Evolutionary conservation across 805 yeast genomes (phyloP).

Genomic region (Saccharomyces jurei): DNA sequence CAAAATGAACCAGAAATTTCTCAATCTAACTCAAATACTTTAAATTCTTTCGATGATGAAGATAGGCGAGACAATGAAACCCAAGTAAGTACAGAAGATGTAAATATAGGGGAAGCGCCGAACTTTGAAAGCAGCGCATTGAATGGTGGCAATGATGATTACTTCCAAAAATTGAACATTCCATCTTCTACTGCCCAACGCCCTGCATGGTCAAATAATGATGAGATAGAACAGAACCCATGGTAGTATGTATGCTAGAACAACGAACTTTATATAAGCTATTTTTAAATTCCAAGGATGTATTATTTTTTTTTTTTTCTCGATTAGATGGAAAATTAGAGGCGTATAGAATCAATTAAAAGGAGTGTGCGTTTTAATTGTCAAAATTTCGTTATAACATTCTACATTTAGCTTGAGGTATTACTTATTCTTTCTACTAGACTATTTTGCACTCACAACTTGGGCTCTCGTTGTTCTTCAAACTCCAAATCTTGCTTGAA

Average conservation of each 20-base stretch:
- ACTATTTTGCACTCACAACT: background rate
- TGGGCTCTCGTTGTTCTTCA: slow-evolving; percentile 1
- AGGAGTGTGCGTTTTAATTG: background rate
- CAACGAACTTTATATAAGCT: background rate
- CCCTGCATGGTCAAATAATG: slow-evolving; percentile 41
- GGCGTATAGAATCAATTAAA: background rate
- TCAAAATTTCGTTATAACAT: background rate
- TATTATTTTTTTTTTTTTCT: background rate
- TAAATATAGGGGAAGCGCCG: slow-evolving; percentile 10
- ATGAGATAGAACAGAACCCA: slow-evolving; percentile 56
- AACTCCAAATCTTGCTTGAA: slow-evolving; percentile 2
- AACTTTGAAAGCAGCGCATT: slow-evolving; percentile 38
- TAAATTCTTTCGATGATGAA: slow-evolving; percentile 2
- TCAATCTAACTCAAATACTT: slow-evolving; percentile 4
- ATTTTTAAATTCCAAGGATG: background rate
- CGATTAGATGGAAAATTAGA: background rate
- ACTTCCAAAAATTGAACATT: slow-evolving; percentile 65
- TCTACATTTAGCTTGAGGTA: background rate
- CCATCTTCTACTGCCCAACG: slow-evolving; percentile 40
- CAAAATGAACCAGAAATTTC: slow-evolving; percentile 15
- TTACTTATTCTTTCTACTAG: background rate
- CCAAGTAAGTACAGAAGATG: slow-evolving; percentile 6
- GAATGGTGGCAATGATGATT: slow-evolving; percentile 43
- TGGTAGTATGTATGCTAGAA: slow-evolving; percentile 36
- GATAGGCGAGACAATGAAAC: slow-evolving; percentile 11